Evolutionary conservation across 106 monocot genomes (phyloP).

Genomic region (Phalaenopsis equestris): DNA sequence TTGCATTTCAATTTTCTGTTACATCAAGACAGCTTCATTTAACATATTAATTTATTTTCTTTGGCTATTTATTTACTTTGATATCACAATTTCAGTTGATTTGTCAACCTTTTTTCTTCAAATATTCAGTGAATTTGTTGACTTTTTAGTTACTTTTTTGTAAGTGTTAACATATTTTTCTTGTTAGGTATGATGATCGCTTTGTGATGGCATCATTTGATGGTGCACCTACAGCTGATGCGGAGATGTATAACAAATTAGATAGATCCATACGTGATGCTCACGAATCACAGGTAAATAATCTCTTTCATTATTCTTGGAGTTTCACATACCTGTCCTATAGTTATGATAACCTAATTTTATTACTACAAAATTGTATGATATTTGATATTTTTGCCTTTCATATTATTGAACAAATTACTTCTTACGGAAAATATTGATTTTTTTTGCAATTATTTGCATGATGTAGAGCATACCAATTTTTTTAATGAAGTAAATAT

Average conservation of each 20-base stretch:
- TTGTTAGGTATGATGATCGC: conserved; percentile 57
- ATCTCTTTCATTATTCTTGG: conserved; percentile 5
- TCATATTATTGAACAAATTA: background rate
- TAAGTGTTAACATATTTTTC: background rate
- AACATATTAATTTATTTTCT: background rate
- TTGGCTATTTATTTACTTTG: background rate
- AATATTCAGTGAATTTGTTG: background rate
- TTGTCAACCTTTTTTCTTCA: background rate
- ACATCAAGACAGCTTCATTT: background rate
- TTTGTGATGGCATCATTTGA: conserved; percentile 84
- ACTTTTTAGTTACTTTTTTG: background rate
- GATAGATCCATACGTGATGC: conserved; percentile 59
- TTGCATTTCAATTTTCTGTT: background rate
- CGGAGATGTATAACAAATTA: conserved; percentile 63
- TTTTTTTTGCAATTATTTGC: background rate
- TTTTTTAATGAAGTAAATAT: background rate
- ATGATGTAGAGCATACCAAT: background rate
- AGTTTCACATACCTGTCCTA: background rate
- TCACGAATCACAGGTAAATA: conserved; percentile 56
- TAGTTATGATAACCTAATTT: background rate
- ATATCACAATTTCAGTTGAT: background rate
- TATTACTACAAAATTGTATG: background rate
- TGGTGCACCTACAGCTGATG: conserved; percentile 79
- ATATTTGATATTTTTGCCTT: background rate
- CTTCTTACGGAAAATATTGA: background rate